Evolutionary conservation across 176 grass and related monocot genomes (phyloP).

Genomic region (Puya raimondii): DNA sequence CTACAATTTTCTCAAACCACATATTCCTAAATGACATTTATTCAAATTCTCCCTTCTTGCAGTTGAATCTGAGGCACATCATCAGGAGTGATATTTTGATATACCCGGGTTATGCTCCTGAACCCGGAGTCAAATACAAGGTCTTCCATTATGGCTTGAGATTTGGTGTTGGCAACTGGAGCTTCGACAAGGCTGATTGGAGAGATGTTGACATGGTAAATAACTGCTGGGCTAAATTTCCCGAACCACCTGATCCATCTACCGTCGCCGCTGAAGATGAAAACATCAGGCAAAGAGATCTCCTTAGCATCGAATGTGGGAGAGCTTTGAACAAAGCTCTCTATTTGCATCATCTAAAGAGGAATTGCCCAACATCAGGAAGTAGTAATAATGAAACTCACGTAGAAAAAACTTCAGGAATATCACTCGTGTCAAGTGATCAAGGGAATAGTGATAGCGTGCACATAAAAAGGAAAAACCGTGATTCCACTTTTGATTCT

Average conservation of each 20-base stretch:
- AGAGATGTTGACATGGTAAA: constrained; percentile 70
- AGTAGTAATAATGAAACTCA: constrained; percentile 16
- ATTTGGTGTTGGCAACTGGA: constrained; percentile 88
- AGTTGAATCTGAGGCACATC: constrained; percentile 78
- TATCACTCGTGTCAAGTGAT: constrained; percentile 1
- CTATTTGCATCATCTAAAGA: constrained; percentile 57
- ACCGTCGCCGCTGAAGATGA: constrained; percentile 32
- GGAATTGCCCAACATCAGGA: constrained; percentile 45
- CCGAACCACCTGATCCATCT: constrained; percentile 78
- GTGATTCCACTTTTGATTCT: constrained; percentile 12
- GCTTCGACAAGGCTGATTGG: constrained; percentile 96
- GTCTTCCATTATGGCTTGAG: constrained; percentile 94
- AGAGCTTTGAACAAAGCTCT: constrained; percentile 74
- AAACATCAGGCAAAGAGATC: constrained; percentile 56
- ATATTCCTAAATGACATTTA: constrained; percentile 12
- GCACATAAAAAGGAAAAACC: constrained; percentile 7
- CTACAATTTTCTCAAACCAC: neutral
- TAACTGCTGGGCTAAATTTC: constrained; percentile 81
- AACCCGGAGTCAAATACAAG: constrained; percentile 51
- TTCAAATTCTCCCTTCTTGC: constrained; percentile 23
- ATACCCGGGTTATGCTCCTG: constrained; percentile 86
- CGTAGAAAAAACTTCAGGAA: constrained; percentile 8
- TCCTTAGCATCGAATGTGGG: constrained; percentile 86
- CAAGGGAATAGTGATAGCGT: constrained; percentile 19
- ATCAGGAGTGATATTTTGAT: constrained; percentile 83